Evolutionary conservation across 2,329 filamentous ascomycete genomes (phyloP).

Genomic region (Pseudogymnoascus sp.): DNA sequence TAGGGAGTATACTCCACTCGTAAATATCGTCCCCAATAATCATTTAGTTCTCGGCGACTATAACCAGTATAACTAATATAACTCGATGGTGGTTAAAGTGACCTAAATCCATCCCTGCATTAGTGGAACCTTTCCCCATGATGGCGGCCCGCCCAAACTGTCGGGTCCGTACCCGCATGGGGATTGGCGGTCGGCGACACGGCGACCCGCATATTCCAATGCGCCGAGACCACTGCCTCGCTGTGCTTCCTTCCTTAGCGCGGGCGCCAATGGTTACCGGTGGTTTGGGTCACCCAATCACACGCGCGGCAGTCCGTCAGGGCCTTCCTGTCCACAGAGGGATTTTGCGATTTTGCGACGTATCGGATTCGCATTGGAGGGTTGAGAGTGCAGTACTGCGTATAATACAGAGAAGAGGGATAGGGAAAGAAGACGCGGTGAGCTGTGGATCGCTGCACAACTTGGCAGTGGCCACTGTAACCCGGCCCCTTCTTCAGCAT

Average conservation of each 20-base stretch:
- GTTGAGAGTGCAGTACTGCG: background rate
- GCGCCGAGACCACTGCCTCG: background rate
- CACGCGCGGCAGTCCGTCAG: background rate
- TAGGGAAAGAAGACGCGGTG: background rate
- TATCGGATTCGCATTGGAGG: background rate
- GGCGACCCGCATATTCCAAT: background rate
- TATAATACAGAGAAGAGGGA: background rate
- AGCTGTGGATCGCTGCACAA: slow-evolving; percentile 1
- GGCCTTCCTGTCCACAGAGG: background rate
- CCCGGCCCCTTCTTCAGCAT: background rate
- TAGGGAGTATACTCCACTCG: background rate
- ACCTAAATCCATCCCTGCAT: background rate
- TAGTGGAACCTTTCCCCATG: background rate
- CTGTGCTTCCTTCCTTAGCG: background rate
- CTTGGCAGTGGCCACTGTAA: background rate
- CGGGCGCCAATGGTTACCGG: background rate
- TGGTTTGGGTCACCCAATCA: background rate
- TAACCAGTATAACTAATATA: background rate
- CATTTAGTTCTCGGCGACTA: background rate
- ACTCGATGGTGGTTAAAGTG: background rate
- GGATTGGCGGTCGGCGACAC: slow-evolving; percentile 4
- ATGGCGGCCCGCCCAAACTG: background rate
- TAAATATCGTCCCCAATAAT: background rate
- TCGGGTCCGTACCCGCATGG: background rate
- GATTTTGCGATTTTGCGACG: background rate